Conservation (phyloP, 1,284 basidiomycete species). For the Ceratobasidium papillatum region DNA sequence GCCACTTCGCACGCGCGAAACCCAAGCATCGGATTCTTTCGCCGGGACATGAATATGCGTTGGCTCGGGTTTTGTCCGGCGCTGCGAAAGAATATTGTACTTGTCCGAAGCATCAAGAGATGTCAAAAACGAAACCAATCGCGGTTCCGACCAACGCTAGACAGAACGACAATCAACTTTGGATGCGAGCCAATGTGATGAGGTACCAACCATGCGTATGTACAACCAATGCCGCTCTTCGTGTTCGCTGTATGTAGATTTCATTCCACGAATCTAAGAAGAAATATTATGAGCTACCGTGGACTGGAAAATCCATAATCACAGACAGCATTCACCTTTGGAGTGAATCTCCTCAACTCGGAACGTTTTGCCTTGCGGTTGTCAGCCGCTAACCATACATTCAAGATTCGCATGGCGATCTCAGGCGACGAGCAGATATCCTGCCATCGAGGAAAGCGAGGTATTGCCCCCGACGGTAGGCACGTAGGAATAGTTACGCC, state of each 20-base stretch:
- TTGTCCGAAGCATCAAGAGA: slow-evolving; percentile 20
- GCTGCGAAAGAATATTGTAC: slow-evolving; percentile 19
- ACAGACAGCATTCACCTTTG: slow-evolving; percentile 14
- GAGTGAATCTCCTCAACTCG: slow-evolving; percentile 36
- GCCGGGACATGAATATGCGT: slow-evolving; percentile 18
- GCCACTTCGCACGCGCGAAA: slow-evolving; percentile 33
- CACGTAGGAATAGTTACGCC: slow-evolving; percentile 18
- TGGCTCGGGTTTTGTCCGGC: slow-evolving; percentile 12
- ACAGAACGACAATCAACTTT: background rate
- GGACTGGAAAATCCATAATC: background rate
- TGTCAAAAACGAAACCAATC: slow-evolving; percentile 19
- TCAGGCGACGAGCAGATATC: slow-evolving; percentile 33
- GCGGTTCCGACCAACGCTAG: slow-evolving; percentile 24
- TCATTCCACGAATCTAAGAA: slow-evolving; percentile 20
- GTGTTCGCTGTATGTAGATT: slow-evolving; percentile 34
- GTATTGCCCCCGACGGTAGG: slow-evolving; percentile 21
- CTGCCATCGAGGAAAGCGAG: slow-evolving; percentile 37
- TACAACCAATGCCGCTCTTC: slow-evolving; percentile 41
- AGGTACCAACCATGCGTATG: slow-evolving; percentile 26
- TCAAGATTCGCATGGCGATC: slow-evolving; percentile 37
- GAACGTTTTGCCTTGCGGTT: slow-evolving; percentile 34
- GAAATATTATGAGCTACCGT: background rate
- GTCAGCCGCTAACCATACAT: slow-evolving; percentile 36
- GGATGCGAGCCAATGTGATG: no score
- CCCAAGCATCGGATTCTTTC: slow-evolving; percentile 33